phyloP scores from a whole-genome alignment of 164 flowering plant species.

The Malania oleifera region DNA sequence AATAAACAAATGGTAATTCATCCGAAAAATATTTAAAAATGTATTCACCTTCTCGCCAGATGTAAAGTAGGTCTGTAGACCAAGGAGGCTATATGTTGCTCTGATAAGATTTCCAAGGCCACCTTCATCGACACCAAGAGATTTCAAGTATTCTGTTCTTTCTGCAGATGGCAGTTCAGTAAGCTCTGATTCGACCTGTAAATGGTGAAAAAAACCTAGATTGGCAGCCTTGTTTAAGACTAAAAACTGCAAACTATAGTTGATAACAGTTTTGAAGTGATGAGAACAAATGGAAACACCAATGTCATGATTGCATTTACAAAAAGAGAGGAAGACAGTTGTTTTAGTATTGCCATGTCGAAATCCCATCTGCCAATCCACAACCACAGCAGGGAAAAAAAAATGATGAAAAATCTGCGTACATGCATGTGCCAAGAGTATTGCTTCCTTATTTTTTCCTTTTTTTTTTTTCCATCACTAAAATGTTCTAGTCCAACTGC shows the following conservation, averaged over 20 bases:
- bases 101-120: slow-evolving; percentile 95
- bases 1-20: slow-evolving; percentile 1
- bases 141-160: slow-evolving; percentile 63
- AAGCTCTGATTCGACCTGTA: slow-evolving; percentile 94
- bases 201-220: not conserved
- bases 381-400: too few relatives aligned
- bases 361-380: too few relatives aligned
- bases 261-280: too few relatives aligned
- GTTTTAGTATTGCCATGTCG: too few relatives aligned
- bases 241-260: too few relatives aligned
- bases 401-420: too few relatives aligned
- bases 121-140: slow-evolving; percentile 86
- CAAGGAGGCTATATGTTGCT: slow-evolving; percentile 76
- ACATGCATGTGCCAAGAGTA: too few relatives aligned
- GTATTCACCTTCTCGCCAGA: slow-evolving; percentile 83
- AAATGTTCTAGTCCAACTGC: not conserved
- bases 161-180: slow-evolving; percentile 88
- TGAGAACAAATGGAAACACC: too few relatives aligned
- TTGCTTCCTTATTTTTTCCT: too few relatives aligned
- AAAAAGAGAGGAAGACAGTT: too few relatives aligned
- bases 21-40: not conserved
- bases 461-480: too few relatives aligned
- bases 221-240: not conserved
- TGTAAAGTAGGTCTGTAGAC: slow-evolving; percentile 89
- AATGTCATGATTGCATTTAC: too few relatives aligned